Conservation (phyloP, 2,329 filamentous ascomycete species). For the Diaporthe citriasiana region DNA sequence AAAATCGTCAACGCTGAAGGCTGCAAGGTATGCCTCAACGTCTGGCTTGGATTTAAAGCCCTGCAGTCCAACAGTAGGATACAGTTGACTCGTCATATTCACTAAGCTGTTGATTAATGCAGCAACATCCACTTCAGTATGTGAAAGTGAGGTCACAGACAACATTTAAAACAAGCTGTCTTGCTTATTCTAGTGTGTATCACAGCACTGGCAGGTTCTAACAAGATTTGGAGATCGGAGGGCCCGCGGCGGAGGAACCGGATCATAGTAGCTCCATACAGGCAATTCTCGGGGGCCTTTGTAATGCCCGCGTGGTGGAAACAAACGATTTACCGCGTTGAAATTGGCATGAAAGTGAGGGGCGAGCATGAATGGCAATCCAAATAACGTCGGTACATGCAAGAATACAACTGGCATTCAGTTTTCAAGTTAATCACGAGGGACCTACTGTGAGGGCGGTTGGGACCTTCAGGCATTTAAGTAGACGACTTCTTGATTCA, state of each 20-base stretch:
- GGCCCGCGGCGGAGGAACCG: too few relatives aligned
- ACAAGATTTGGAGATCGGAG: not conserved
- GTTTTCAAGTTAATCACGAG: not conserved
- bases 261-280: conserved; percentile 16
- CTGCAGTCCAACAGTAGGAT: conserved; percentile 17
- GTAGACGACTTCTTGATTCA: not conserved
- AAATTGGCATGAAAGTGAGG: conserved; percentile 14
- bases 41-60: conserved; percentile 13
- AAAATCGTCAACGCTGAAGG: conserved; percentile 16
- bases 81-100: not conserved
- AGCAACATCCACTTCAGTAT: not conserved
- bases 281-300: not conserved
- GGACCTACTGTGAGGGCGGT: not conserved
- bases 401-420: not conserved
- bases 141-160: not conserved
- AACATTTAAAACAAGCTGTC: not conserved
- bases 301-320: not conserved
- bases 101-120: not conserved
- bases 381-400: not conserved
- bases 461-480: not conserved
- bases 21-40: conserved; percentile 15
- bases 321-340: not conserved
- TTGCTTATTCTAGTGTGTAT: not conserved
- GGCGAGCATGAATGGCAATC: conserved; percentile 1
- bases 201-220: not conserved